Conservation (phyloP, 768 basidiomycete species). For the Goffeauzyma gilvescens region DNA sequence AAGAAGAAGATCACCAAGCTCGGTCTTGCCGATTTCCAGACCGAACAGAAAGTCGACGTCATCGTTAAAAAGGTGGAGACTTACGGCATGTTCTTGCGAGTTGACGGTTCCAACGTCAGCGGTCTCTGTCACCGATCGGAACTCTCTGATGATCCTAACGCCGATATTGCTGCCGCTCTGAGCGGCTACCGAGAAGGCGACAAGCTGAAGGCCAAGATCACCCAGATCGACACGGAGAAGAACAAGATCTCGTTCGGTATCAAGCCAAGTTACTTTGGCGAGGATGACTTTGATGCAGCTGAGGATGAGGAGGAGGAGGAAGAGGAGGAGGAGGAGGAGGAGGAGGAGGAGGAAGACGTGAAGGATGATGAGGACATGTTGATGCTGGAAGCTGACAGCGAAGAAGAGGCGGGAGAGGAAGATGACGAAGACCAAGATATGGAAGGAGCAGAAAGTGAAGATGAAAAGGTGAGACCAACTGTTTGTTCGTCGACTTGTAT, state of each 20-base stretch:
- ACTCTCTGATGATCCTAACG: conserved; percentile 69
- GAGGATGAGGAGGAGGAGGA: conserved; percentile 19
- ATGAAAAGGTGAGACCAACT: conserved; percentile 1
- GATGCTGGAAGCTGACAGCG: conserved; percentile 10
- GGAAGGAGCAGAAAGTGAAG: conserved; percentile 11
- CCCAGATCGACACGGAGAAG: conserved; percentile 54
- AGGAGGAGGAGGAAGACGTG: conserved; percentile 15
- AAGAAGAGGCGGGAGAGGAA: conserved; percentile 22
- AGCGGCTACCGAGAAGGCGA: conserved; percentile 72
- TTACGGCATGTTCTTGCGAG: conserved; percentile 82
- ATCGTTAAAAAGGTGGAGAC: conserved; percentile 54
- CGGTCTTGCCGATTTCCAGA: conserved; percentile 40
- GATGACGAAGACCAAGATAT: conserved; percentile 16
- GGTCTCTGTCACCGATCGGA: conserved; percentile 91
- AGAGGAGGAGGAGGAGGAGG: conserved; percentile 28
- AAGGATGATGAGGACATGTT: conserved; percentile 13
- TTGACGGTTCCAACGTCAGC: conserved; percentile 62
- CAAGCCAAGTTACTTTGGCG: conserved; percentile 69
- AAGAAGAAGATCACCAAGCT: conserved; percentile 22
- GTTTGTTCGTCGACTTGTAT: not conserved
- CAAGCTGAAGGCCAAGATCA: conserved; percentile 56
- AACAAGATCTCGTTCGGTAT: conserved; percentile 63
- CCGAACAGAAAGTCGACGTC: conserved; percentile 65
- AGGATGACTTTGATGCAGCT: conserved; percentile 39
- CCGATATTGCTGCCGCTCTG: conserved; percentile 58